phyloP scores from a whole-genome alignment of 2,329 filamentous ascomycete species.

The Cercospora citrullina region DNA sequence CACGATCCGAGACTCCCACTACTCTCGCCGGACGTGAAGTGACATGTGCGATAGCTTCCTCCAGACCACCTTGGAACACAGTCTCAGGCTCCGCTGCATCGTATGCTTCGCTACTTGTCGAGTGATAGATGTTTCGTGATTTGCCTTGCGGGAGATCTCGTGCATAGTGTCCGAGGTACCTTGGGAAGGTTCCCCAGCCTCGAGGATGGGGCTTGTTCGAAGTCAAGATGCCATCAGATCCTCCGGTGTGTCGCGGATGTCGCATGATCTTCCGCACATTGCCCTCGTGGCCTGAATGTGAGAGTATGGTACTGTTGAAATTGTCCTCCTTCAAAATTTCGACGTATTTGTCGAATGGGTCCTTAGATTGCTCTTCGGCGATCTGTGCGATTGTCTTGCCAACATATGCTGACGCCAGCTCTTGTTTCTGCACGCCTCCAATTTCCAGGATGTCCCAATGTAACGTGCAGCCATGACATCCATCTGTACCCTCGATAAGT shows the following conservation, averaged over 20 bases:
- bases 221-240: slow-evolving; percentile 34
- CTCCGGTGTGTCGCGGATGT: slow-evolving; percentile 32
- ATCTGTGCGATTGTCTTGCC: slow-evolving; percentile 34
- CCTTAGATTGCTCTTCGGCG: slow-evolving; percentile 26
- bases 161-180: slow-evolving; percentile 35
- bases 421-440: slow-evolving; percentile 29
- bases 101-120: slow-evolving; percentile 20
- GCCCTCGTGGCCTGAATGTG: slow-evolving; percentile 32
- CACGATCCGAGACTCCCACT: slow-evolving; percentile 28
- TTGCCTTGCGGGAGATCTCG: slow-evolving; percentile 30
- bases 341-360: slow-evolving; percentile 34
- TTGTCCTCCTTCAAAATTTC: slow-evolving; percentile 32
- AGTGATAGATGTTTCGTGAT: slow-evolving; percentile 28
- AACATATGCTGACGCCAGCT: slow-evolving; percentile 26
- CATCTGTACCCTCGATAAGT: slow-evolving; percentile 31
- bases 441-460: slow-evolving; percentile 35
- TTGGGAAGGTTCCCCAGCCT: slow-evolving; percentile 35
- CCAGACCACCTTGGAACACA: slow-evolving; percentile 32
- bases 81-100: slow-evolving; percentile 29
- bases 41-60: slow-evolving; percentile 34
- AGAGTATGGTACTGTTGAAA: slow-evolving; percentile 33
- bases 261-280: slow-evolving; percentile 36
- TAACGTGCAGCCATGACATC: slow-evolving; percentile 33
- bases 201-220: slow-evolving; percentile 34
- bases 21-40: slow-evolving; percentile 31